Evolutionary conservation across 2,329 filamentous ascomycete genomes (phyloP).

Genomic region (Fusarium metavorans): DNA sequence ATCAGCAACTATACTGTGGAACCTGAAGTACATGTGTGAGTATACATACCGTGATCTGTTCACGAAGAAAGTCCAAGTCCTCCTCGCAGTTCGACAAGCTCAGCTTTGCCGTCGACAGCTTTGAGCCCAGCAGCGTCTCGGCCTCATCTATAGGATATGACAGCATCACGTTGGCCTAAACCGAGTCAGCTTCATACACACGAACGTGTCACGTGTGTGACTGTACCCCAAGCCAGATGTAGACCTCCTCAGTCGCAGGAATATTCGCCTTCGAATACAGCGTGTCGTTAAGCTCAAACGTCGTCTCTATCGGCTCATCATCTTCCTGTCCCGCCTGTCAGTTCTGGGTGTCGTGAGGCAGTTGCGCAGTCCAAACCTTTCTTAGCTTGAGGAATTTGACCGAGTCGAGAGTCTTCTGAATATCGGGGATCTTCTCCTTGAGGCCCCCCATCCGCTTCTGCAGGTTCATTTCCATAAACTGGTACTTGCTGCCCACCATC

Average conservation of each 20-base stretch:
- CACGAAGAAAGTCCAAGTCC: constrained; percentile 92
- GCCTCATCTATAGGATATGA: constrained; percentile 93
- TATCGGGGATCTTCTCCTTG: constrained; percentile 96
- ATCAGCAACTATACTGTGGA: constrained; percentile 13
- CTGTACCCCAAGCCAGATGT: constrained; percentile 90
- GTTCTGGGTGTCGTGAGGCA: neutral
- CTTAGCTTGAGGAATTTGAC: constrained; percentile 85
- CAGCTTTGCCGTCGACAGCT: constrained; percentile 81
- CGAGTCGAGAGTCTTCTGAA: constrained; percentile 93
- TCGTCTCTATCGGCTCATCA: constrained; percentile 84
- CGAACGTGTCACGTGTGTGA: neutral
- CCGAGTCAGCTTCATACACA: constrained; percentile 39
- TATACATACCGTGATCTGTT: constrained; percentile 88
- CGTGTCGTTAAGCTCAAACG: constrained; percentile 97
- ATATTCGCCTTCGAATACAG: constrained; percentile 90
- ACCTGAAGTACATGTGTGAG: neutral
- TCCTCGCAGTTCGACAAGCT: constrained; percentile 92
- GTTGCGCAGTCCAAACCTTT: constrained; percentile 62
- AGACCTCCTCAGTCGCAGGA: constrained; percentile 88
- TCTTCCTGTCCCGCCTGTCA: constrained; percentile 55
- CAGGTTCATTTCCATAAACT: constrained; percentile 98
- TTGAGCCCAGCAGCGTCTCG: constrained; percentile 79
- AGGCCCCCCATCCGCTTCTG: constrained; percentile 84
- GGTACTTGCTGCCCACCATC: constrained; percentile 82
- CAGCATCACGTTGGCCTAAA: constrained; percentile 94